phyloP scores from a whole-genome alignment of 345 rosid species.

The Salix purpurea region DNA sequence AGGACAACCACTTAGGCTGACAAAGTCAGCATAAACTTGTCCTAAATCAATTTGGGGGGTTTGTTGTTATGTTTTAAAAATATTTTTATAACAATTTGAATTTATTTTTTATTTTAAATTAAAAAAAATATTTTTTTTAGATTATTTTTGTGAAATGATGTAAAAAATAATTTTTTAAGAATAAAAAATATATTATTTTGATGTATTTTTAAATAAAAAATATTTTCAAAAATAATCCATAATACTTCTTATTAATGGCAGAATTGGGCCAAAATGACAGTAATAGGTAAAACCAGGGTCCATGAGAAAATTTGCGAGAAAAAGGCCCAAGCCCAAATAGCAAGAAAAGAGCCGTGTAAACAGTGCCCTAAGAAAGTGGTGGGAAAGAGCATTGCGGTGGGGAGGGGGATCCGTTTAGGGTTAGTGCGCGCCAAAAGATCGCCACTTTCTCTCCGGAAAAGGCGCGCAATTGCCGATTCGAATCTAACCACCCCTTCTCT shows the following conservation, averaged over 20 bases:
- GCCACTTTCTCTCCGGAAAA: slow-evolving; percentile 18
- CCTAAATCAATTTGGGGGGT: background rate
- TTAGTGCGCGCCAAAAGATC: slow-evolving; percentile 31
- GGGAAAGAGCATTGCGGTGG: background rate
- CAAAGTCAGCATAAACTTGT: background rate
- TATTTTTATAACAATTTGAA: too few species aligned
- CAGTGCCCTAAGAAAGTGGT: background rate
- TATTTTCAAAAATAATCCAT: too few species aligned
- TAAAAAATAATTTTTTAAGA: too few species aligned
- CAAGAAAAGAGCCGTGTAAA: background rate
- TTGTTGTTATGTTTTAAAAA: too few species aligned
- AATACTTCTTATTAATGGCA: background rate
- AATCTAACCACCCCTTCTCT: slow-evolving; percentile 1
- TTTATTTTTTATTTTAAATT: too few species aligned
- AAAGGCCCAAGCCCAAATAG: background rate
- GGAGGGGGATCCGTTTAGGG: background rate
- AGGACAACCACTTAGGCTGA: background rate
- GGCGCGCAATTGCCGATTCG: slow-evolving; percentile 36
- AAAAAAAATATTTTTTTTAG: too few species aligned
- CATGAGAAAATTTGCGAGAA: too few species aligned
- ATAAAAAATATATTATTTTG: too few species aligned
- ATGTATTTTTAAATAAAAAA: too few species aligned
- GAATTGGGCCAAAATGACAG: background rate
- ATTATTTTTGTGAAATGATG: too few species aligned
- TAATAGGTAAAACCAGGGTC: background rate